A percentile compares a stretch with the other conserved stretches of the same genome.
phyloP scores from a whole-genome alignment of 805 yeast species.

The Wickerhamiella nectarea region DNA sequence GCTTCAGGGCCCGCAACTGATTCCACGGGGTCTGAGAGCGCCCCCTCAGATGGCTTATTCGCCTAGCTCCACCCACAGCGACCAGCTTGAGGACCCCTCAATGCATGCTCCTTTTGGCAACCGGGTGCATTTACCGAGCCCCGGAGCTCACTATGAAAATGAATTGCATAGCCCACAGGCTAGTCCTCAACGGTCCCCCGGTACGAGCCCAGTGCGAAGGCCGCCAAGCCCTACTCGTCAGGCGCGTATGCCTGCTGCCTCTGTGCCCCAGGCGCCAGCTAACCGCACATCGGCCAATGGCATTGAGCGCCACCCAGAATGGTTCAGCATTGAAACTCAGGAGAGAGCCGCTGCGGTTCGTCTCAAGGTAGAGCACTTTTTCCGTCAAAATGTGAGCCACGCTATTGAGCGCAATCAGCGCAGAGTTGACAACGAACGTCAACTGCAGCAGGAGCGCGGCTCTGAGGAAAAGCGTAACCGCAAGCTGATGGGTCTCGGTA shows the following conservation, averaged over 20 bases:
- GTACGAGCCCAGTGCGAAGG: constrained; percentile 6
- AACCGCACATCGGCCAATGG: neutral
- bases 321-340: constrained; percentile 56
- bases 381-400: constrained; percentile 72
- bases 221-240: constrained; percentile 4
- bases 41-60: constrained; percentile 6
- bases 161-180: constrained; percentile 7
- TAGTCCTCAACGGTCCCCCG: constrained; percentile 8
- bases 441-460: constrained; percentile 51
- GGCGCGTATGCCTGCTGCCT: constrained; percentile 1
- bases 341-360: constrained; percentile 78
- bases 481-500: constrained; percentile 69
- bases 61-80: constrained; percentile 5
- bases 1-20: constrained; percentile 5
- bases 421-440: constrained; percentile 69
- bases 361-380: constrained; percentile 68
- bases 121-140: constrained; percentile 5
- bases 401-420: constrained; percentile 95
- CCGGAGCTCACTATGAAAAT: constrained; percentile 1
- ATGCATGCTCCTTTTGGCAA: constrained; percentile 9
- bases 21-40: constrained; percentile 3
- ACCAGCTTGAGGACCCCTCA: constrained; percentile 7
- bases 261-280: neutral
- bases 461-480: constrained; percentile 78
- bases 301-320: constrained; percentile 76